Base-by-base conservation (phyloP, 2,329 filamentous ascomycete genomes). In the Penicillium fuscoglaucum region DNA sequence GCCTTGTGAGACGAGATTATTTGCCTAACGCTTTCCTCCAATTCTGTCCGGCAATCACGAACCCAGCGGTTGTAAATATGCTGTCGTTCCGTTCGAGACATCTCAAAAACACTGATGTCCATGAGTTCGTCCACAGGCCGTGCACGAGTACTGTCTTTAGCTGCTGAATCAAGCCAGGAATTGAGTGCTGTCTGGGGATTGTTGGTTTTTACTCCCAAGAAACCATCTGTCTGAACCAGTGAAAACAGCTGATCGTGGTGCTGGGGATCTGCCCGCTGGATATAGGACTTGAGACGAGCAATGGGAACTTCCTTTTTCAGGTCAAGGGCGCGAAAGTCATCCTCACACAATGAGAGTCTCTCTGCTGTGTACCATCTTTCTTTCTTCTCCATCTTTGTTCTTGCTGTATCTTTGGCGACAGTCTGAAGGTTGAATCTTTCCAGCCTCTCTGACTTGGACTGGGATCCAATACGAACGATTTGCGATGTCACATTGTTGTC, bases 381-480 rank as follows among this genome's bases (percentile, higher is more conserved):
- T 1, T 61, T 49, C 3, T 72, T 62, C 52, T 73, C 77, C 1
- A 74, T 28, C 0, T 65, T 62, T 0, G 57, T 60, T 28, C 72
- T 78, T 59, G 82, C 78, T 0, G 69, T 58, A n/a, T 69, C 77
- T 28, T 56, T 50, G 8, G 55, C 52, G 24, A 72, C 55, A 0
- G 63, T 58, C 0, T 78, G 73, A 6, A 89, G 76, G 55, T 84
- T 87, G n/a, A 82, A 68, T 0, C 67, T 66, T 9, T 80, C 66
- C 0, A 90, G 71, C 1, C 72, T 64, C 31, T 83, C 79, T 0
- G 84, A 86, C 58, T 85, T 84, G 1, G 81, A 85, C 17, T 79
- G 79, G 0, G 79, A 80, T 0, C 88, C 87, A 6, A 90, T 83
- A 0, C 87, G 84, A 28, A 90, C 80, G 28, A 90, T 78, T 6